Conservation (phyloP, 208 protist genomes). For the Leptomonas pyrrhocoris region DNA sequence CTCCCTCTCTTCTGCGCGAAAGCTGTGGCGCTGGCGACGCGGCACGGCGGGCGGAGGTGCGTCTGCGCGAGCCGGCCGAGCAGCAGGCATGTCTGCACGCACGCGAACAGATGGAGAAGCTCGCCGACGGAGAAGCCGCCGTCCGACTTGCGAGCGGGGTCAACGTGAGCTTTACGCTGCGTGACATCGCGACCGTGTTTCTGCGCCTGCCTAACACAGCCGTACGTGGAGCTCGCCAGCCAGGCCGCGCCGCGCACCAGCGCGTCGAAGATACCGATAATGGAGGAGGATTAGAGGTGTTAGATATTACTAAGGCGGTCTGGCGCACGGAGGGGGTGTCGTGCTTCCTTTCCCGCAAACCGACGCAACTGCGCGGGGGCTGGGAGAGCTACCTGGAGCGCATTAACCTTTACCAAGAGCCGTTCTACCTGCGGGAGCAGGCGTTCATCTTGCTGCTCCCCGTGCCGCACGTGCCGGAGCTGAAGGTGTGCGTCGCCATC, state of each 20-base stretch:
- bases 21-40: not conserved
- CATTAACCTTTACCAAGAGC: slow-evolving; percentile 66
- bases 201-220: slow-evolving; percentile 43
- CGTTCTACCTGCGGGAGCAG: slow-evolving; percentile 63
- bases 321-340: slow-evolving; percentile 54
- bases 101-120: slow-evolving; percentile 29
- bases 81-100: slow-evolving; percentile 6
- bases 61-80: slow-evolving; percentile 6
- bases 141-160: slow-evolving; percentile 37
- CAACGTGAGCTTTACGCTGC: slow-evolving; percentile 73
- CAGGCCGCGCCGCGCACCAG: not conserved
- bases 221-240: not conserved
- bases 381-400: slow-evolving; percentile 69
- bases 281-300: slow-evolving; percentile 28
- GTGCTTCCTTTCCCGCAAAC: slow-evolving; percentile 62
- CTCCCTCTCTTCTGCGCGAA: not conserved
- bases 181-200: slow-evolving; percentile 65
- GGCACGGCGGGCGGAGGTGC: slow-evolving; percentile 10
- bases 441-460: slow-evolving; percentile 67
- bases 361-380: slow-evolving; percentile 38
- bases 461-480: slow-evolving; percentile 59
- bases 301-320: slow-evolving; percentile 51
- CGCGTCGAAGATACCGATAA: not conserved
- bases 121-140: slow-evolving; percentile 21
- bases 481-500: slow-evolving; percentile 70